Evolutionary conservation across 176 grass and related monocot genomes (phyloP), one percentile per base, ranked within the genome.

Genomic region (Tuctoria greenei): DNA sequence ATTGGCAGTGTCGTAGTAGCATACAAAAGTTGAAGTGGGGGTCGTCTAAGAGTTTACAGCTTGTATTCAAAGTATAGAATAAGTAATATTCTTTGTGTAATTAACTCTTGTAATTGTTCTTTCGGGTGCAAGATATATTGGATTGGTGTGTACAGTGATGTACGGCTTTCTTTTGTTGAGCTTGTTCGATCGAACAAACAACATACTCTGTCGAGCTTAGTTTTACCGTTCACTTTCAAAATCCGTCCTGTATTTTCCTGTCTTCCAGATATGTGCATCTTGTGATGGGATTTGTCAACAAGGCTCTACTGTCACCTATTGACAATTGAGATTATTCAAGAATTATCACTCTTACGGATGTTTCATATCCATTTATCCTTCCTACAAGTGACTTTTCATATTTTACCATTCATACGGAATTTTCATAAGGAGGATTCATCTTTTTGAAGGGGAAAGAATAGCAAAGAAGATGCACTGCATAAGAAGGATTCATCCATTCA

Each of bases 31-130:
- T 69, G 34, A 28, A 74, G 63, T 46, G 61, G 36, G 52, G 69
- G 51, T 35, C 58, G 66, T 76, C 85, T 75, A 61, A 69, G 71
- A 72, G 76, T 79, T 80, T 81, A 90, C 71, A 79, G 50, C 83
- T 77, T 82, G 79, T 82, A 67, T 90, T 72, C 66, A 79, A 76
- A 64, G 59, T 85, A 85, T 85, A 84, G 79, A 90, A 93, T 90
- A 90, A 93, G 84, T 72, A 67, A 15, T 35, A 79, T 88, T 86
- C 71, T 83, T 84, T 83, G 81, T 90, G 84, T 85, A 86, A 88
- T 83, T 82, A 88, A 88, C 80, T 79, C 68, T 58, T 86, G 78
- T 87, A 83, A 67, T 64, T 50, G 34, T 20, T 57, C 16, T 56
- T 43, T 27, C 12, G 10, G 26, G 54, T 61, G 52, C 4, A 21